Evolutionary conservation across 352 stramenopile species (phyloP).

Genomic region (Phytopythium delawarense): DNA sequence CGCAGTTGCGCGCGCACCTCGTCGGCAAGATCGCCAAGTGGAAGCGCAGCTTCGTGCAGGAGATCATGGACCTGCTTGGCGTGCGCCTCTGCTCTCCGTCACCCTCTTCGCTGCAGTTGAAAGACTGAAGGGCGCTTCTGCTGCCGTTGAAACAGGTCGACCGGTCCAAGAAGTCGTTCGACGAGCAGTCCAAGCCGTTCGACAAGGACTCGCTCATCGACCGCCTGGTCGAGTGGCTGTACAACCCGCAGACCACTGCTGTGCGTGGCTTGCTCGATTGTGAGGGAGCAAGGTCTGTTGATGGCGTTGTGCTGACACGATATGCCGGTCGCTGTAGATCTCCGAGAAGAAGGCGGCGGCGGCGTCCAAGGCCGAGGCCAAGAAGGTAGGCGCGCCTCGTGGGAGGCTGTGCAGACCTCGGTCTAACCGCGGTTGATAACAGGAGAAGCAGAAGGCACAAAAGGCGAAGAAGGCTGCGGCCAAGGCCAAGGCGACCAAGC

Average conservation of each 20-base stretch:
- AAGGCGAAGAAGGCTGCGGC: slow-evolving; percentile 29
- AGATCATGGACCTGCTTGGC: slow-evolving; percentile 75
- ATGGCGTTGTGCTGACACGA: background rate
- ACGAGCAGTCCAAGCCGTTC: slow-evolving; percentile 44
- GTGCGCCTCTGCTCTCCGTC: slow-evolving; percentile 15
- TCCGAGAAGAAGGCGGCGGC: slow-evolving; percentile 27
- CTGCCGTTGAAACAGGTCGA: slow-evolving; percentile 43
- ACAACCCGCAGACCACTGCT: slow-evolving; percentile 52
- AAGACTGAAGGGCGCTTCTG: background rate
- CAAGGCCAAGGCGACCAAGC: slow-evolving; percentile 30
- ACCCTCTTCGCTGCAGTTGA: too few species aligned
- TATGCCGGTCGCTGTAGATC: slow-evolving; percentile 9
- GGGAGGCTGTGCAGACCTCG: background rate
- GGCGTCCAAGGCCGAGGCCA: slow-evolving; percentile 26
- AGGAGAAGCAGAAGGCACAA: slow-evolving; percentile 11
- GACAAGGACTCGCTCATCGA: slow-evolving; percentile 66
- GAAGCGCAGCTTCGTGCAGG: slow-evolving; percentile 65
- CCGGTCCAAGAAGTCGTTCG: slow-evolving; percentile 83
- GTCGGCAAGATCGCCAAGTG: slow-evolving; percentile 61
- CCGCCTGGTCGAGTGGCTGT: slow-evolving; percentile 74
- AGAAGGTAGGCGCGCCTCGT: slow-evolving; percentile 12
- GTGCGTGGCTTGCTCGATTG: slow-evolving; percentile 11
- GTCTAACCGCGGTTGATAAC: background rate
- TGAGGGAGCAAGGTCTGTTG: background rate
- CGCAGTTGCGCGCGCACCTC: slow-evolving; percentile 50